A percentile compares a stretch with the other conserved stretches of the same genome.
These are phyloP conservation scores for Zygotorulaspora mrakii DNA, from an alignment of 1,139 yeast species.

Conservation along the genomic window DNA sequence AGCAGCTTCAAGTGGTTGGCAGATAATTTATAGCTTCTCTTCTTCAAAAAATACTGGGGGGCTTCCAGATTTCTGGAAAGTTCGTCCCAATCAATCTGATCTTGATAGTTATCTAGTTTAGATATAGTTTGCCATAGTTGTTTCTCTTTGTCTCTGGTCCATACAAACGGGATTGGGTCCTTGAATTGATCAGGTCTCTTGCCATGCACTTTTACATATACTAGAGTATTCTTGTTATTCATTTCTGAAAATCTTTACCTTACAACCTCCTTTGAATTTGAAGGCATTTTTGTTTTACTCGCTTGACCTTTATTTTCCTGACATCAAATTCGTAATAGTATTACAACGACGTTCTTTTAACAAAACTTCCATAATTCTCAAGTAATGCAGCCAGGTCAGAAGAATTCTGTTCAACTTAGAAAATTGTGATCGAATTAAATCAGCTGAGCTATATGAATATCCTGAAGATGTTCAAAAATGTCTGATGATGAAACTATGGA, in stretches of 20 bases:
- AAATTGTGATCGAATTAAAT: no score
- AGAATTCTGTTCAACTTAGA: no score
- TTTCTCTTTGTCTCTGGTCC: slow-evolving; percentile 43
- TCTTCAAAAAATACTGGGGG: slow-evolving; percentile 30
- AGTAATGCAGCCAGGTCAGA: no score
- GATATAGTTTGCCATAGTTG: slow-evolving; percentile 43
- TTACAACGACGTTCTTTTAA: no score
- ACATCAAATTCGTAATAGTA: no score
- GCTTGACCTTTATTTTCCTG: no score
- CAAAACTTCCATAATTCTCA: no score
- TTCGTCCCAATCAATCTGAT: slow-evolving; percentile 42
- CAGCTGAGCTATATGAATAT: not conserved
- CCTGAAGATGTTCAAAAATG: slow-evolving; percentile 12
- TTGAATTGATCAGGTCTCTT: slow-evolving; percentile 41
- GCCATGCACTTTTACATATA: slow-evolving; percentile 36
- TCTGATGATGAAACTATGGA: slow-evolving; percentile 12
- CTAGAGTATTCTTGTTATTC: slow-evolving; percentile 31
- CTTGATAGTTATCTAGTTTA: slow-evolving; percentile 32
- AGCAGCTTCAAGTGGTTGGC: slow-evolving; percentile 28
- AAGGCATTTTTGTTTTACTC: not conserved
- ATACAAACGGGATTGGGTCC: slow-evolving; percentile 42
- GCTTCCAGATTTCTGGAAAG: slow-evolving; percentile 28
- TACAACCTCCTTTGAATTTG: not conserved
- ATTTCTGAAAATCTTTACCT: slow-evolving; percentile 11
- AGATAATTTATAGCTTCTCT: slow-evolving; percentile 32